Evolutionary conservation across 192 early-diverging fungal genomes (phyloP), one percentile per base, ranked within the genome.

Genomic region (Paraglomus occultum): DNA sequence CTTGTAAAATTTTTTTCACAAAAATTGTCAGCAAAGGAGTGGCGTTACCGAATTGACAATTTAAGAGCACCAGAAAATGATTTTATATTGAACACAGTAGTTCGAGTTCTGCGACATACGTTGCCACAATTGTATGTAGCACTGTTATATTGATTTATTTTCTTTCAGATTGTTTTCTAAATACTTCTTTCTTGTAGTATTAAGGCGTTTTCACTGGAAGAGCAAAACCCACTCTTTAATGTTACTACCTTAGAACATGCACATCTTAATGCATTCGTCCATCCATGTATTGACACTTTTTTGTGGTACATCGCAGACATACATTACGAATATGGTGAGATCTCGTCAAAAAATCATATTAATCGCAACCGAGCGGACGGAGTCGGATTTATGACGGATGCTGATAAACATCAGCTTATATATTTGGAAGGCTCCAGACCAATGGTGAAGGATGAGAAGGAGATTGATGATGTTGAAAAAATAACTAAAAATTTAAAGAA

Each of bases 371-470:
- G 47, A 17, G 23, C 60, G n/a, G 59, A 71, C 23, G 58, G 59
- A 45, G 58, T 14, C 62, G 70, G 58, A 1, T 71, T 44, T 38
- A 71, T 71, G 48, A 61, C 58, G 38, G 52, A 64, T 54, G 47
- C 70, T 53, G 59, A 63, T 61, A 71, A 71, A 10, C 63, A 31
- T 63, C 70, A 71, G 51, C 70, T 71, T 39, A 23, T 71, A 22
- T 63, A 71, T 71, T 12, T 71, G 10, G 59, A 71, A 71, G 70
- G 70, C 43, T 71, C 70, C 17, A 71, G 47, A 71, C 70, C 58
- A 63, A 22, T 54, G 44, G 14, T 23, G n/a, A 71, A 71, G 40
- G 70, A 71, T 63, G 42, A 67, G 52, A 67, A 67, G 64, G 23
- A 63, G 49, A 51, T 12, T 61, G 57, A 58, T 55, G 51, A 69